Base-by-base conservation (phyloP, 371 early-diverging fungal species). In the Mucor irregularis region DNA sequence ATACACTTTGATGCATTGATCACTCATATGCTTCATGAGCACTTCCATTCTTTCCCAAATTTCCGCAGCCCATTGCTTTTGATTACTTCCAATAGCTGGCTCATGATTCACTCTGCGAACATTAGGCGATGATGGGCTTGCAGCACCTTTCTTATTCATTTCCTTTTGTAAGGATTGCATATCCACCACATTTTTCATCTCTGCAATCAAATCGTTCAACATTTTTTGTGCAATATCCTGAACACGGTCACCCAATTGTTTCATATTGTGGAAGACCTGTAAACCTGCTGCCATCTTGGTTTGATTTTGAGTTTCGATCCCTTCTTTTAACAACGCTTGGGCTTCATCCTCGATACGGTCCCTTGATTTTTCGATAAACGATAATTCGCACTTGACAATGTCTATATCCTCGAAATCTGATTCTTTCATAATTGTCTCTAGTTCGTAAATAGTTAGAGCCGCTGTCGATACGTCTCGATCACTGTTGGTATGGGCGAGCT, bases 191-290 rank as follows among this genome's bases (percentile, higher is more conserved):
- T 68, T 57, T 49, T 82, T 82, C 21, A 88, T 87, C 33, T 86
- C 80, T 11, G 58, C 31, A 14, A 74, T 66, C 54, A 90, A 66
- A 24, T 56, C 57, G 26, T 80, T 77, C 26, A 85, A 64, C 53
- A 87, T 69, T 0, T 46, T 50, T 3, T 78, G 73, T 9, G 78
- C 49, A 35, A 85, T 24, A 28, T 73, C 51, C 49, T 82, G 49
- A 34, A 81, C 71, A 33, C 73, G 82, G 28, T 70, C 59, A 10
- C 81, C 74, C 71, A 90, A 71, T 33, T 78, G 64, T 29, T 82
- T 78, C 48, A 92, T 71, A 48, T 89, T 89, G 40, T 85, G 79
- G 61, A 87, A 90, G 5, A 92, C 86, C 48, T 90, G 92, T 45
- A 92, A 74, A 4, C 88, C 86, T 10, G 85, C 71, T 17, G 90